Percentiles rank a stretch among this genome's conserved stretches.
Conservation (phyloP, 1,139 yeast genomes). For the Taphrina communis region DNA sequence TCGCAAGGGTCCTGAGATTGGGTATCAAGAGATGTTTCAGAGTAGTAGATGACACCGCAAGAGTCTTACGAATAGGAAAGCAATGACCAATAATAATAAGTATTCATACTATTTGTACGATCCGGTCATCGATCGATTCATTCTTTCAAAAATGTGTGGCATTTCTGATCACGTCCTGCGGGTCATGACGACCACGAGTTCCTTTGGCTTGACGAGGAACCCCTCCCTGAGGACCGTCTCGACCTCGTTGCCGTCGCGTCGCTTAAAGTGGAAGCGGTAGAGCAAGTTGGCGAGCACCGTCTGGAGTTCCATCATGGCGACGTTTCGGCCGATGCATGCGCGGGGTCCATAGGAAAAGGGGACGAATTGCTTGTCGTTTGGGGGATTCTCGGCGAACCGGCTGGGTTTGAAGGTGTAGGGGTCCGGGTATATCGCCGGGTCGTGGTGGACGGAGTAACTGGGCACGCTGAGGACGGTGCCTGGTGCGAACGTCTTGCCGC, state of each 20-base stretch:
- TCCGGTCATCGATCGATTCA: too few relatives aligned
- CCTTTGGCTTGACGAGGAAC: constrained; percentile 35
- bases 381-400: constrained; percentile 58
- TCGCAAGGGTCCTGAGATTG: too few relatives aligned
- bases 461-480: constrained; percentile 39
- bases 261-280: constrained; percentile 27
- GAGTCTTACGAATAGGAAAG: too few relatives aligned
- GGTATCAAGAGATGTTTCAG: too few relatives aligned
- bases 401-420: constrained; percentile 64
- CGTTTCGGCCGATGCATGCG: constrained; percentile 38
- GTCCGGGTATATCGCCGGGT: constrained; percentile 58
- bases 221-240: constrained; percentile 36
- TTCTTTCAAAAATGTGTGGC: too few relatives aligned
- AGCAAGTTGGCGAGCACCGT: constrained; percentile 33
- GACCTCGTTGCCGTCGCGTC: constrained; percentile 15
- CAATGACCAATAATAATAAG: too few relatives aligned
- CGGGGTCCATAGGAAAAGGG: constrained; percentile 40
- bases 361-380: constrained; percentile 31
- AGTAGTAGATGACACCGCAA: too few relatives aligned
- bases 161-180: constrained; percentile 4
- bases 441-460: constrained; percentile 63
- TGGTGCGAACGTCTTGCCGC: constrained; percentile 23
- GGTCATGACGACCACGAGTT: constrained; percentile 24
- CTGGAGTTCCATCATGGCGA: constrained; percentile 39
- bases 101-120: too few relatives aligned